Conservation (phyloP, 108 stramenopile species). For the Cylindrotheca closterium region DNA sequence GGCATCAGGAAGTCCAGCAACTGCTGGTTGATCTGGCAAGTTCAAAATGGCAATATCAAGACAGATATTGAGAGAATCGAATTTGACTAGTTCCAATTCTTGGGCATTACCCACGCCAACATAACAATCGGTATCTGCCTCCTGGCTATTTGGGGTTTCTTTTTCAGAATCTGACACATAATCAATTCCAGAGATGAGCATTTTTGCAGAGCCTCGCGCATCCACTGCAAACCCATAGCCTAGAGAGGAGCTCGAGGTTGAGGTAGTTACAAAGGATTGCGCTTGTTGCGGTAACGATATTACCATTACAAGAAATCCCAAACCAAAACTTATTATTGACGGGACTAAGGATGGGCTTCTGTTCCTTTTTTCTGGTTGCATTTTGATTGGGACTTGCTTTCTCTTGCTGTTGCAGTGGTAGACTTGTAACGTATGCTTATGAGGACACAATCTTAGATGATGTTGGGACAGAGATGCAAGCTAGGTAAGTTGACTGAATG, state of each 20-base stretch:
- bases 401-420: too few relatives aligned
- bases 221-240: neutral
- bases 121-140: slow-evolving; percentile 23
- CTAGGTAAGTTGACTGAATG: too few relatives aligned
- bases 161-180: neutral
- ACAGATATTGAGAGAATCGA: slow-evolving; percentile 10
- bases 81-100: slow-evolving; percentile 1
- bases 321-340: too few relatives aligned
- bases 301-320: too few relatives aligned
- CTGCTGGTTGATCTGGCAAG: neutral
- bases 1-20: neutral
- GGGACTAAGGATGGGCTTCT: too few relatives aligned
- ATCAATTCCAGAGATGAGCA: neutral
- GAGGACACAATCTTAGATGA: too few relatives aligned
- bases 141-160: neutral
- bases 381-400: too few relatives aligned
- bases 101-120: neutral
- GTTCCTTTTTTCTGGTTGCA: too few relatives aligned
- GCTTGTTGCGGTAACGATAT: neutral
- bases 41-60: neutral
- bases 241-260: neutral
- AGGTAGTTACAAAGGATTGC: neutral
- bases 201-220: neutral
- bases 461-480: too few relatives aligned
- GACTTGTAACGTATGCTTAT: too few relatives aligned